phyloP scores from a whole-genome alignment of 2,329 filamentous ascomycete species.

The Apiospora kogelbergensis region DNA sequence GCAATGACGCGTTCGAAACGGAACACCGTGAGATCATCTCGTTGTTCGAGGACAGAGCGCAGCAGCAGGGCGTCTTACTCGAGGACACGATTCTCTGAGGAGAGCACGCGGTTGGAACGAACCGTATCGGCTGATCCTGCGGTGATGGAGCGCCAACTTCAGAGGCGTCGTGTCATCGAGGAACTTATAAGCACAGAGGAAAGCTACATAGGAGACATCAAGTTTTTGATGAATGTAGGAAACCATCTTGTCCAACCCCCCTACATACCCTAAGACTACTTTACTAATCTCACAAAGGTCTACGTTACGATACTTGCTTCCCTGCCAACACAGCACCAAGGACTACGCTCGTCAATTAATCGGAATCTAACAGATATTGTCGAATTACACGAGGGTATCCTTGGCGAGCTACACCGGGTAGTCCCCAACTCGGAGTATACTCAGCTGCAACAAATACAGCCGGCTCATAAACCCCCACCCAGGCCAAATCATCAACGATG shows the following conservation, averaged over 20 bases:
- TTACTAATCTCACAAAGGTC: conserved; percentile 42
- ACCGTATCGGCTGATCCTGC: conserved; percentile 60
- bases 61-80: conserved; percentile 63
- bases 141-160: conserved; percentile 69
- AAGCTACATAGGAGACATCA: conserved; percentile 83
- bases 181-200: conserved; percentile 87
- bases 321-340: conserved; percentile 63
- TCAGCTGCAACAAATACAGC: conserved; percentile 38
- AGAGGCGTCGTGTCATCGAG: conserved; percentile 77
- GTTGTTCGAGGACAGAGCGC: conserved; percentile 59
- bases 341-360: conserved; percentile 71
- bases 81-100: conserved; percentile 62
- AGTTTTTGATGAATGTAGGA: conserved; percentile 80
- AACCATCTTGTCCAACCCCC: conserved; percentile 9
- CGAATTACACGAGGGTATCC: conserved; percentile 78
- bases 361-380: conserved; percentile 78
- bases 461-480: conserved; percentile 19
- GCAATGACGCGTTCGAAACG: conserved; percentile 61
- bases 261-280: neutral
- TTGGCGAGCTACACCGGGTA: conserved; percentile 69
- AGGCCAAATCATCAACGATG: conserved; percentile 42
- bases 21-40: conserved; percentile 49
- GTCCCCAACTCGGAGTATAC: conserved; percentile 69
- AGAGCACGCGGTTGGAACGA: conserved; percentile 61
- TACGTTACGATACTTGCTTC: conserved; percentile 75